Conservation (phyloP, 2,329 filamentous ascomycete genomes). For the Phialemoniopsis sp. region DNA sequence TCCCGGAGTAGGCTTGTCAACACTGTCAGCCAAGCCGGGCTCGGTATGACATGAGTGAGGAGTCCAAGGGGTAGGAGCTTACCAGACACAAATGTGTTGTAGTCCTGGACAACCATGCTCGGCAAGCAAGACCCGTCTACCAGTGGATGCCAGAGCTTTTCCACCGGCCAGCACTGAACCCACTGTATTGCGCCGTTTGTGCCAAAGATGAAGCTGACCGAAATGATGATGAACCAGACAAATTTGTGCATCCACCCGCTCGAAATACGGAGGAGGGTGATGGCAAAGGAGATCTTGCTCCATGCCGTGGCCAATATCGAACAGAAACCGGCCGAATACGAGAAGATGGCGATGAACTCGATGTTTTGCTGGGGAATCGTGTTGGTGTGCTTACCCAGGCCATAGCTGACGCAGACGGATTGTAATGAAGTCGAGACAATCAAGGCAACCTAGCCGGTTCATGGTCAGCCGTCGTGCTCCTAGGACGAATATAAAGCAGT, state of each 20-base stretch:
- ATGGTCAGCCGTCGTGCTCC: no score
- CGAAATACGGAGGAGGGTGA: conserved; percentile 23
- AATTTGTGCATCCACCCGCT: conserved; percentile 13
- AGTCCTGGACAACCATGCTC: neutral
- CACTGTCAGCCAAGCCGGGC: no score
- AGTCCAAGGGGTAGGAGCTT: no score
- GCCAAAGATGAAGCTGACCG: conserved; percentile 7
- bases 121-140: conserved; percentile 3
- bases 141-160: conserved; percentile 3
- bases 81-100: conserved; percentile 1
- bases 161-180: conserved; percentile 2
- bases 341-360: neutral
- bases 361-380: neutral
- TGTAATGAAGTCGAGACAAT: no score
- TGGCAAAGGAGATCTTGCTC: conserved; percentile 27
- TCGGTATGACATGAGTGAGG: no score
- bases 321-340: conserved; percentile 4
- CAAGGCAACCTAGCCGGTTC: no score
- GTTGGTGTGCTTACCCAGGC: conserved; percentile 1
- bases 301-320: conserved; percentile 19
- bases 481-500: no score
- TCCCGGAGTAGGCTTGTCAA: conserved; percentile 9
- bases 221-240: conserved; percentile 22
- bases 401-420: no score
- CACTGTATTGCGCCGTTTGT: conserved; percentile 5